Base-by-base conservation (phyloP, 345 rosid genomes). In the Murraya koenigii region DNA sequence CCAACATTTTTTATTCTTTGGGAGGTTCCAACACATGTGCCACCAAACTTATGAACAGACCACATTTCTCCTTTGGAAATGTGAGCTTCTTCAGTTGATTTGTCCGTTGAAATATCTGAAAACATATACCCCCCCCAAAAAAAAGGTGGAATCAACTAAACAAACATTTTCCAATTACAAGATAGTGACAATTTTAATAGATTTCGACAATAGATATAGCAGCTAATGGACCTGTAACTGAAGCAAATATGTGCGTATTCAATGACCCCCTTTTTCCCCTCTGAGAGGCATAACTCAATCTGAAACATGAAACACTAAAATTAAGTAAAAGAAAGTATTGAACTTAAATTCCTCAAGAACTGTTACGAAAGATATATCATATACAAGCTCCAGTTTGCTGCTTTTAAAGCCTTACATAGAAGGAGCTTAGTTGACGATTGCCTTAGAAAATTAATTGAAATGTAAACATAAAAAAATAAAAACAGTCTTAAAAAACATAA, bases 21-120 rank as follows among this genome's bases (percentile, higher is more conserved):
- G 7, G 96, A 90, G 69, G 81, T 97, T 61, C 98, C 99, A 77
- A 97, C 94, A 47, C 99, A 97, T 3, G 99, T 97, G 38, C 99
- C 99, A 49, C 99, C 98, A 81, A 97, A 97, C 87, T 94, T 97
- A 38, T 94, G 98, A 77, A 97, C 93, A 32, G 94, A 89, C 99
- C 99, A 97, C 85, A 63, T 76, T 44, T 87, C 87, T 69, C 97
- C 97, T 76, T 88, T 91, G 0, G 90, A 92, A 70, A 94, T 80
- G 39, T 77, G 78, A 80, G 79, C 82, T 76, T 89, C 81, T 54
- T 89, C 93, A 38, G 77, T 71, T 1, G 87, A 64, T 52, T 77
- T 81, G 78, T 86, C 93, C 39, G 80, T 75, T 22, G 90, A 80
- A 79, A 87, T 83, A 82, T 88, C 95, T 89, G 85, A 49, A 75